These are phyloP conservation scores for Rhizoctonia solani DNA, from an alignment of 1,284 basidiomycete genomes.

Conservation along the genomic window DNA sequence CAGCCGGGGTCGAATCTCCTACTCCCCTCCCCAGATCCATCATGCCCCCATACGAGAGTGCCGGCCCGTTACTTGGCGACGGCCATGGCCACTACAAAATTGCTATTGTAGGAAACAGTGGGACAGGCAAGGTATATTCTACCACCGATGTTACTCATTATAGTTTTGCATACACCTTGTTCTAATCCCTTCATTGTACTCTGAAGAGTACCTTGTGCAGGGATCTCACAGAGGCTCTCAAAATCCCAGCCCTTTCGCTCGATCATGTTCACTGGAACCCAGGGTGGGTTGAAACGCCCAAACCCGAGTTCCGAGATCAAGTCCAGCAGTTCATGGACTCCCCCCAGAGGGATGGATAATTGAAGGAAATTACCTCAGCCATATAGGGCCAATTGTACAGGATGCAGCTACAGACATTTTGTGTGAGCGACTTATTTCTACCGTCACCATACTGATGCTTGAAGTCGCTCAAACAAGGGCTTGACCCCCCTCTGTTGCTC, in stretches of 20 bases:
- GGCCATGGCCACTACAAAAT: conserved; percentile 14
- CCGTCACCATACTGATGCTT: background rate
- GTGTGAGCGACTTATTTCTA: background rate
- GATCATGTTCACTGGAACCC: conserved; percentile 12
- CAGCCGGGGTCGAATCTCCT: background rate
- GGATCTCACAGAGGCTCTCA: background rate
- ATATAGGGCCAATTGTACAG: conserved; percentile 1
- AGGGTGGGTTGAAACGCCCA: conserved; percentile 20
- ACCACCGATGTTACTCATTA: no score
- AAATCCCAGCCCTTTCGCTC: background rate
- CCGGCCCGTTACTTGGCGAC: background rate
- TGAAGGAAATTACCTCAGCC: conserved; percentile 6
- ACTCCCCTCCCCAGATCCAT: background rate
- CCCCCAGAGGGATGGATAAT: conserved; percentile 8
- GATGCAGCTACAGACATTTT: conserved; percentile 16
- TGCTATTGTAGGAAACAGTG: conserved; percentile 24
- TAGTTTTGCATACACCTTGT: background rate
- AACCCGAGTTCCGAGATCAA: background rate
- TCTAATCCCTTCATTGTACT: background rate
- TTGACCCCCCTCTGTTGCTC: conserved; percentile 24
- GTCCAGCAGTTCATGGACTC: background rate
- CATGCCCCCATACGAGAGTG: background rate
- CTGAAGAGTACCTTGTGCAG: background rate
- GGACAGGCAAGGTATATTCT: conserved; percentile 18
- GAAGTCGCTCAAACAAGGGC: background rate